Conservation (phyloP, 139 green algal species). For the Mesostigma viride region DNA sequence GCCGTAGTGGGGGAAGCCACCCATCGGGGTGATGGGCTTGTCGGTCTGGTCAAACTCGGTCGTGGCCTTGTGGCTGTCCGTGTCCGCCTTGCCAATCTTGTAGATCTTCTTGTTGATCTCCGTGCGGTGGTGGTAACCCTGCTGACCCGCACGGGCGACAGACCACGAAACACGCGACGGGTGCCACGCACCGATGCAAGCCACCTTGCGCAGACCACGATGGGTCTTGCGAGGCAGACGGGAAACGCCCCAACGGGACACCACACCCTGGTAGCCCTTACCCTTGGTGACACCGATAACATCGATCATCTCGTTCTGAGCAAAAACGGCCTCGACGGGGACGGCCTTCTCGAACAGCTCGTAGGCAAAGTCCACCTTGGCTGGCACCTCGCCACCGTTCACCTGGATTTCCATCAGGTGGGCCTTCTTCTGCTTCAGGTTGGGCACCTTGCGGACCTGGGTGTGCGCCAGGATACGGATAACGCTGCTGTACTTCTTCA, state of each 20-base stretch:
- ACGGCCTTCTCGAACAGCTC: slow-evolving; percentile 90
- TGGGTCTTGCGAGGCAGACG: slow-evolving; percentile 98
- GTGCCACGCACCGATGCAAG: slow-evolving; percentile 97
- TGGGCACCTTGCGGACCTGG: slow-evolving; percentile 53
- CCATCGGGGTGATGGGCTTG: slow-evolving; percentile 99
- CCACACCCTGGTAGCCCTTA: slow-evolving; percentile 89
- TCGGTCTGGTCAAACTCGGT: slow-evolving; percentile 92
- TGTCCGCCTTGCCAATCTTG: slow-evolving; percentile 90
- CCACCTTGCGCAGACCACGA: slow-evolving; percentile 96
- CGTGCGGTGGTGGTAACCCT: slow-evolving; percentile 95
- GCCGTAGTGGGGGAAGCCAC: slow-evolving; percentile 97
- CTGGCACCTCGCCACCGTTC: slow-evolving; percentile 77
- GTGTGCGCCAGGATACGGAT: slow-evolving; percentile 82
- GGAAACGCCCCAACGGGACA: slow-evolving; percentile 94
- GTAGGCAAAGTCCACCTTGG: slow-evolving; percentile 95
- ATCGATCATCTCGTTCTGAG: slow-evolving; percentile 95
- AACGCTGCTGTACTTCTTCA: slow-evolving; percentile 88
- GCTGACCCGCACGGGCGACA: slow-evolving; percentile 87
- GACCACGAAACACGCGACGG: slow-evolving; percentile 91
- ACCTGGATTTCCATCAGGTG: slow-evolving; percentile 99
- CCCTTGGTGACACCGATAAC: slow-evolving; percentile 93
- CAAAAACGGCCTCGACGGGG: slow-evolving; percentile 74
- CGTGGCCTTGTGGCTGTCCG: slow-evolving; percentile 55
- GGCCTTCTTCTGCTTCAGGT: slow-evolving; percentile 83
- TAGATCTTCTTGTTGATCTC: slow-evolving; percentile 99